phyloP scores from a whole-genome alignment of 78 protist genomes.

The Kipferlia bialata region DNA sequence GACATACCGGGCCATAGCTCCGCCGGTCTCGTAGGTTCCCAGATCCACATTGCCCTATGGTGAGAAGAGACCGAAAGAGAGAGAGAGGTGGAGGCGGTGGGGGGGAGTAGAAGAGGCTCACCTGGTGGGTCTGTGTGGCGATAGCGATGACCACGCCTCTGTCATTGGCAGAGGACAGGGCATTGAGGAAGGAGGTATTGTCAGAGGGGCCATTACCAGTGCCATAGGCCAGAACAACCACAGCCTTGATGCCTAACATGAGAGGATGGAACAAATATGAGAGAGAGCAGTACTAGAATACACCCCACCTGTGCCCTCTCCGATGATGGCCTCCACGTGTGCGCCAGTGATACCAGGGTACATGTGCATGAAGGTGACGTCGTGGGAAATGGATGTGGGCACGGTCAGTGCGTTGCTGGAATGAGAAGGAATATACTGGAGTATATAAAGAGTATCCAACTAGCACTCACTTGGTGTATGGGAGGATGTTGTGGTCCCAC shows the following conservation, averaged over 20 bases:
- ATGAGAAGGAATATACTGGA: too few species aligned
- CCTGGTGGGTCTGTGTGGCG: constrained; percentile 15
- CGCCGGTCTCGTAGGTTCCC: constrained; percentile 3
- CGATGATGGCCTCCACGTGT: neutral
- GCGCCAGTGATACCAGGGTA: constrained; percentile 3
- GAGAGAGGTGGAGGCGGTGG: neutral
- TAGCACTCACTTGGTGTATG: neutral
- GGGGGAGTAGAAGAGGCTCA: neutral
- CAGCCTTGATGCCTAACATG: constrained; percentile 13
- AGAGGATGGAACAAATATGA: too few species aligned
- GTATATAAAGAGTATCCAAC: too few species aligned
- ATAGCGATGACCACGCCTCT: constrained; percentile 4
- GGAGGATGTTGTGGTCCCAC: neutral
- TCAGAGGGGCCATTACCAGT: constrained; percentile 20
- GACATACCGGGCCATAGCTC: constrained; percentile 6
- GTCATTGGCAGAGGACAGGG: constrained; percentile 3
- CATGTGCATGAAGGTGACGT: neutral
- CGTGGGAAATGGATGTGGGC: neutral
- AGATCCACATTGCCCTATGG: constrained; percentile 20
- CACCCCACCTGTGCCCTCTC: too few species aligned
- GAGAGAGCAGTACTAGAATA: neutral
- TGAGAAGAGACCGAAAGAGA: too few species aligned
- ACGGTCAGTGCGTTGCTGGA: neutral
- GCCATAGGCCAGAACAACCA: constrained; percentile 18
- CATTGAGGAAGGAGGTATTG: neutral